Evolutionary conservation across 129 eudicot genomes (phyloP), one percentile per base, ranked within the genome.

Genomic region (Centaurea solstitialis): DNA sequence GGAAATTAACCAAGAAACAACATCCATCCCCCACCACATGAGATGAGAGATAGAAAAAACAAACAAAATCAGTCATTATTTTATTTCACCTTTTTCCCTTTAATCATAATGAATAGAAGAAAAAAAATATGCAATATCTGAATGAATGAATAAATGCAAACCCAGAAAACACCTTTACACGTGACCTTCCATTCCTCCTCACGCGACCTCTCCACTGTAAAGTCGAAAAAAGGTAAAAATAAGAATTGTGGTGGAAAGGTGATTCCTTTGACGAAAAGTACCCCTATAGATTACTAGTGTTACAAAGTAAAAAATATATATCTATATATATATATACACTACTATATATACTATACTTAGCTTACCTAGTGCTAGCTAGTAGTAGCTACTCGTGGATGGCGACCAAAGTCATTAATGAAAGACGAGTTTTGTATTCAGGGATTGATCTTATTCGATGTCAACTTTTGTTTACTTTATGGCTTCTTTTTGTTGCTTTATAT

Each of bases 21-120:
- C n/a, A n/a, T n/a, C n/a, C n/a, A n/a, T n/a, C 77, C 86, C 86
- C 86, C 86, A 83, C 86, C 86, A 83, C 69, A 61, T 76, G 86
- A 83, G 30, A n/a, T n/a, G n/a, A 26, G 30, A 26, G 30, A 26
- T n/a, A 26, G 78, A 83, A 77, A 77, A 83, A 70, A 82, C 86
- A 82, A 82, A 82, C 78, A 70, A 82, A 83, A 77, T 70, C 86
- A 62, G 74, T 76, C 86, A 83, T 82, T 76, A 39, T 81, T 74
- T 67, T 82, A 76, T 82, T 38, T 82, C 80, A 82, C 59, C 35
- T 45, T 70, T 82, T 82, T 40, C 50, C 11, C 86, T 83, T 83
- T 77, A 83, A 71, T 77, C 86, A 77, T 81, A 35, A 67, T 81
- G 57, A 81, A n/a, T n/a, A 74, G 85, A 76, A 69, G 57, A 81